A percentile compares a stretch with the other conserved stretches of the same genome.
Conservation (phyloP, 306 rosid species). For the Urtica urens region DNA sequence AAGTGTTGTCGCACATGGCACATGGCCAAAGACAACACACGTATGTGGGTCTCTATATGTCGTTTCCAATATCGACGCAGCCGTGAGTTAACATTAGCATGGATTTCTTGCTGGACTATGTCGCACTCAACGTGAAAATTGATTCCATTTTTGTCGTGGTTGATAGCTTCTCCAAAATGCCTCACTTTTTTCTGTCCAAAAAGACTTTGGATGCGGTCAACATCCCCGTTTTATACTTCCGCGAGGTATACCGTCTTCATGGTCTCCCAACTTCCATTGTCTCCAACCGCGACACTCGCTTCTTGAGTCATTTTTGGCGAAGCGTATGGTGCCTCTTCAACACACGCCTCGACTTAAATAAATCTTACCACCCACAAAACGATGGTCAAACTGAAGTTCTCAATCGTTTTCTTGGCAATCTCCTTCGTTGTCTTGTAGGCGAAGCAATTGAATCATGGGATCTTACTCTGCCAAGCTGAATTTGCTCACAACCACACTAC, state of each 20-base stretch:
- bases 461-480: too few species aligned
- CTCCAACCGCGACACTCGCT: background rate
- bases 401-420: background rate
- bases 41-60: background rate
- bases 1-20: background rate
- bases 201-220: background rate
- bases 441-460: background rate
- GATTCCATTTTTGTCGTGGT: background rate
- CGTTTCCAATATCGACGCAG: background rate
- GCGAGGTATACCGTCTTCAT: background rate
- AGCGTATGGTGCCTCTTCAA: background rate
- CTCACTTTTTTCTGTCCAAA: background rate
- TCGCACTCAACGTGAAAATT: background rate
- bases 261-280: background rate
- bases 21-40: background rate
- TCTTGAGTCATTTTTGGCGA: background rate
- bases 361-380: background rate
- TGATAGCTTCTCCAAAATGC: background rate
- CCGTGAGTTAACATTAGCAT: background rate
- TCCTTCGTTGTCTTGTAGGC: background rate
- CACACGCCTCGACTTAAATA: background rate
- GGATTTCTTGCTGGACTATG: background rate
- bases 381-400: constrained; percentile 1
- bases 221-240: background rate
- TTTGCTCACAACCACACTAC: background rate